These are phyloP conservation scores for Daedaleopsis nitida DNA, from an alignment of 768 basidiomycete species.

Conservation along the genomic window DNA sequence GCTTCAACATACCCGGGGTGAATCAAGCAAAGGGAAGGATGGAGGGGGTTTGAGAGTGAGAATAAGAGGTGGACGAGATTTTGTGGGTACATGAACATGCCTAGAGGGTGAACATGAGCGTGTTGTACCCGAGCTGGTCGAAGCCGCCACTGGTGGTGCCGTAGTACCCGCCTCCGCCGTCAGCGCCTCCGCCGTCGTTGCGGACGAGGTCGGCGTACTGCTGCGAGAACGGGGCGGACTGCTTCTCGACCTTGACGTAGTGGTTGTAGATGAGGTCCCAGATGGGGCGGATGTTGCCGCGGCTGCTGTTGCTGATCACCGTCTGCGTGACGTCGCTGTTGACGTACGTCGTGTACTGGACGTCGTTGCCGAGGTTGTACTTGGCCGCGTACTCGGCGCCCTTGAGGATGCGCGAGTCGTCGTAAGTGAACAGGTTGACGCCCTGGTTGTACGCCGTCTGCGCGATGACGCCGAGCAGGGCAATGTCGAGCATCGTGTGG, in stretches of 20 bases:
- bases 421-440: background rate
- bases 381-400: background rate
- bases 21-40: no score
- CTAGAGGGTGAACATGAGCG: background rate
- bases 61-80: no score
- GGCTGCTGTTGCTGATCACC: background rate
- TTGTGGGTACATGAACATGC: no score
- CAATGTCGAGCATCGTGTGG: background rate
- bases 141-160: background rate
- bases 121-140: background rate
- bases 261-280: constrained; percentile 1
- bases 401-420: background rate
- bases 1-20: no score
- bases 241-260: background rate
- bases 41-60: no score
- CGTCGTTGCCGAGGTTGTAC: constrained; percentile 3
- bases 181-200: background rate
- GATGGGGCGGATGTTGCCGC: constrained; percentile 1
- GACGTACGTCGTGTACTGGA: background rate
- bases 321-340: constrained; percentile 2
- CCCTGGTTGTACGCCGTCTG: constrained; percentile 1
- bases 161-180: background rate
- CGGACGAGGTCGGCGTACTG: background rate
- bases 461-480: background rate
- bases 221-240: background rate